phyloP scores from a whole-genome alignment of 306 rosid genomes.

The Quercus aquifolioides region DNA sequence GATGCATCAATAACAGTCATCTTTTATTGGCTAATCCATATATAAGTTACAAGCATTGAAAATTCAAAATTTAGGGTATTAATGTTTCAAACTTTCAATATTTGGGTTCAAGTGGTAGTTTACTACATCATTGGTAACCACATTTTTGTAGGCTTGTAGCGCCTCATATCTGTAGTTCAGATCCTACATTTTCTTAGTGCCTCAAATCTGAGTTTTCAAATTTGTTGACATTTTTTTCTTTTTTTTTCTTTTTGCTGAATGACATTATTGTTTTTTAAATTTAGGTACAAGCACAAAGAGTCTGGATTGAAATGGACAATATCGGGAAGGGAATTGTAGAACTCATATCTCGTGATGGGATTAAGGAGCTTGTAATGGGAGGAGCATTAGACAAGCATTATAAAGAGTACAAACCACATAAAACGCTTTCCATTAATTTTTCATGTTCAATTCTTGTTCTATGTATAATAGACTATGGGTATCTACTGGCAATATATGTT shows the following conservation, averaged over 20 bases:
- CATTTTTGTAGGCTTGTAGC: too few relatives aligned
- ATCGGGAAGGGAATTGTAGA: background rate
- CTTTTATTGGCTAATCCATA: too few relatives aligned
- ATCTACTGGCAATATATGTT: background rate
- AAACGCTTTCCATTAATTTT: background rate
- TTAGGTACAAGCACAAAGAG: background rate
- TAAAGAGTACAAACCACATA: slow-evolving; percentile 10
- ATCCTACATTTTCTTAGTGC: too few relatives aligned
- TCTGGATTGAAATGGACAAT: background rate
- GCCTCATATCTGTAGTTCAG: background rate
- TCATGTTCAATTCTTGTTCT: background rate
- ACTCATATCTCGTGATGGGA: background rate
- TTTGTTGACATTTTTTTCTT: background rate
- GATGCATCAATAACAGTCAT: too few relatives aligned
- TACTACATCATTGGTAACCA: too few relatives aligned
- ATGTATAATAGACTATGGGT: background rate
- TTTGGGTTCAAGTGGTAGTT: too few relatives aligned
- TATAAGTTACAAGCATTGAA: too few relatives aligned
- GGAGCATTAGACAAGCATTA: background rate
- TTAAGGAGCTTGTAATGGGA: background rate
- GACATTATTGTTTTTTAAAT: background rate
- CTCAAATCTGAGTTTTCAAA: background rate
- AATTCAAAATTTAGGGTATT: too few relatives aligned
- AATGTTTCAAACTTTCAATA: too few relatives aligned
- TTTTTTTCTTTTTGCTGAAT: background rate